Conservation (phyloP, 805 yeast genomes). For the Kazachstania kunashirensis region DNA sequence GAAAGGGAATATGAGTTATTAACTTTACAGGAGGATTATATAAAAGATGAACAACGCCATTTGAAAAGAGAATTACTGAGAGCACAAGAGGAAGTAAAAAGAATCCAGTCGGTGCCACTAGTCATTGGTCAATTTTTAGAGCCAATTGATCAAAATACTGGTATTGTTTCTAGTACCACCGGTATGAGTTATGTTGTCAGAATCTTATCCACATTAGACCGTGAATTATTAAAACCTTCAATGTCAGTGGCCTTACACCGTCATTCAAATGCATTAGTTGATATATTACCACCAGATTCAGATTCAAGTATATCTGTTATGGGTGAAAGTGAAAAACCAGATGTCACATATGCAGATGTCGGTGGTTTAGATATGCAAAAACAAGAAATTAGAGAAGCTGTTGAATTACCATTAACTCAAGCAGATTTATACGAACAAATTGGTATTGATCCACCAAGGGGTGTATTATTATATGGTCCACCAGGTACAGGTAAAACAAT, state of each 20-base stretch:
- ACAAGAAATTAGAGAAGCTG: conserved; percentile 98
- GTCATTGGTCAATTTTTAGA: conserved; percentile 97
- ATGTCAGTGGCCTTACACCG: conserved; percentile 96
- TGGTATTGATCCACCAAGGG: conserved; percentile 98
- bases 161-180: conserved; percentile 94
- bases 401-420: conserved; percentile 90
- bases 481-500: conserved; percentile 99
- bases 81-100: conserved; percentile 97
- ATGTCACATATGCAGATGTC: conserved; percentile 90
- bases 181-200: conserved; percentile 96
- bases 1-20: conserved; percentile 85
- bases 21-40: conserved; percentile 86
- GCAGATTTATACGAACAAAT: conserved; percentile 93
- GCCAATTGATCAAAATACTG: conserved; percentile 93
- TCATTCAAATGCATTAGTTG: conserved; percentile 95
- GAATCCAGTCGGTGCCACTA: conserved; percentile 93
- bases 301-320: conserved; percentile 93
- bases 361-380: conserved; percentile 99
- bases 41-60: conserved; percentile 96
- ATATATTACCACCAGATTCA: conserved; percentile 96
- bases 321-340: conserved; percentile 88
- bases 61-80: conserved; percentile 86
- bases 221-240: conserved; percentile 89
- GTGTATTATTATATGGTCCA: conserved; percentile 95
- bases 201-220: conserved; percentile 85